Percentiles rank a stretch among this genome's conserved stretches.
Conservation (phyloP, 352 stramenopile species). For the Globisporangium nunn region DNA sequence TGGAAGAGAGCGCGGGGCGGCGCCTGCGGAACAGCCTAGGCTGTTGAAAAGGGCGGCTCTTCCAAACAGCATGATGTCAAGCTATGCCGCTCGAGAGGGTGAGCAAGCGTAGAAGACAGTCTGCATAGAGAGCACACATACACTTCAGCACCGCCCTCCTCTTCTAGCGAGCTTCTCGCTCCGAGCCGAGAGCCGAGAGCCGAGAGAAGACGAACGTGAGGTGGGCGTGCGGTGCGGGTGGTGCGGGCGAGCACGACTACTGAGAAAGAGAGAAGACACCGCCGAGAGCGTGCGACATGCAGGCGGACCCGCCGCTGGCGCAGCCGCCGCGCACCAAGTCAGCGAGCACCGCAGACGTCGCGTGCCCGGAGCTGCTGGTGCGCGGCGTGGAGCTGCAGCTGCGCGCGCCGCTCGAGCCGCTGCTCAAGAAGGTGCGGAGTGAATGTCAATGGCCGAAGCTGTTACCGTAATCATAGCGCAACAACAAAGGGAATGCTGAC, state of each 20-base stretch:
- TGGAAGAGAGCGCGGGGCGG: constrained; percentile 10
- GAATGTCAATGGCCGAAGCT: neutral
- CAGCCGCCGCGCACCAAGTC: neutral
- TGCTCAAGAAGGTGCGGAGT: constrained; percentile 41
- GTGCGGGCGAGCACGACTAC: neutral
- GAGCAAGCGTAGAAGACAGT: neutral
- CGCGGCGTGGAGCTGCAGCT: constrained; percentile 38
- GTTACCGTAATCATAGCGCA: neutral
- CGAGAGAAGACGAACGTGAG: too few species aligned
- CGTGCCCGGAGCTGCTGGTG: constrained; percentile 44
- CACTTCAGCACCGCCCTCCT: too few species aligned
- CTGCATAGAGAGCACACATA: too few species aligned
- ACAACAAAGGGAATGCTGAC: neutral
- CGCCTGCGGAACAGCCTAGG: neutral
- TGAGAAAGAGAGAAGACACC: neutral
- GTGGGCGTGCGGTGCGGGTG: too few species aligned
- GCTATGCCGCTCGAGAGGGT: neutral
- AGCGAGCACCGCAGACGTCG: constrained; percentile 7
- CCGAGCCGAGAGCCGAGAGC: too few species aligned
- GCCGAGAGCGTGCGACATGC: neutral
- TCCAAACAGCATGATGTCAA: neutral
- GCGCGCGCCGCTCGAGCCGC: constrained; percentile 27
- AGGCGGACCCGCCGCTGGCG: neutral
- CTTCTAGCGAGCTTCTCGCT: too few species aligned
- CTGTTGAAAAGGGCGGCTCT: neutral